Conservation (phyloP, 805 yeast species). For the Schizosaccharomyces japonicus region DNA sequence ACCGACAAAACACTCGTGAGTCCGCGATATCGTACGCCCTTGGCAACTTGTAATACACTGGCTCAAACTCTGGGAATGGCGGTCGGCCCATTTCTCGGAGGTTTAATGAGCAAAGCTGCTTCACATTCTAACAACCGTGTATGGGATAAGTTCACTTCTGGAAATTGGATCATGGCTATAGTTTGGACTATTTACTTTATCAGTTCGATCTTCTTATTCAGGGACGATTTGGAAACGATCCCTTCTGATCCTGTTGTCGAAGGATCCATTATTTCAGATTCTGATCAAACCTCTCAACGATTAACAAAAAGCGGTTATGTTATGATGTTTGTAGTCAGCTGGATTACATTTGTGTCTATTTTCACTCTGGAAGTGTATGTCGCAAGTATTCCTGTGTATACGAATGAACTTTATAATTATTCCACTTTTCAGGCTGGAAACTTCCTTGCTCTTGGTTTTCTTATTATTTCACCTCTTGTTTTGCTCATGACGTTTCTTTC, state of each 20-base stretch:
- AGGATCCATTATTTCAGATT: no score
- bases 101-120: not conserved
- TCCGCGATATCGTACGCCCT: not conserved
- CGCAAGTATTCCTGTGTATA: not conserved
- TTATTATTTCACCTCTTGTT: not conserved
- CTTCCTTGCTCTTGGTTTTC: not conserved
- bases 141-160: not conserved
- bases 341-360: not conserved
- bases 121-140: not conserved
- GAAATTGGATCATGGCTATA: not conserved
- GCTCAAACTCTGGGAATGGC: not conserved
- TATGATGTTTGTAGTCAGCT: not conserved
- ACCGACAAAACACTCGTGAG: not conserved
- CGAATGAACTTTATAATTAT: not conserved
- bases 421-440: not conserved
- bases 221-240: no score
- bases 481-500: not conserved
- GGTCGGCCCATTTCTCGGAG: constrained; percentile 2
- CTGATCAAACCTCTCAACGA: no score
- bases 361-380: not conserved
- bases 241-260: no score
- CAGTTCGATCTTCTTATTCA: not conserved
- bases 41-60: not conserved
- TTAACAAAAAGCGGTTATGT: no score
- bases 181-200: not conserved